These are phyloP conservation scores for Monilinia fructigena DNA, from an alignment of 2,329 filamentous ascomycete species.

Conservation along the genomic window DNA sequence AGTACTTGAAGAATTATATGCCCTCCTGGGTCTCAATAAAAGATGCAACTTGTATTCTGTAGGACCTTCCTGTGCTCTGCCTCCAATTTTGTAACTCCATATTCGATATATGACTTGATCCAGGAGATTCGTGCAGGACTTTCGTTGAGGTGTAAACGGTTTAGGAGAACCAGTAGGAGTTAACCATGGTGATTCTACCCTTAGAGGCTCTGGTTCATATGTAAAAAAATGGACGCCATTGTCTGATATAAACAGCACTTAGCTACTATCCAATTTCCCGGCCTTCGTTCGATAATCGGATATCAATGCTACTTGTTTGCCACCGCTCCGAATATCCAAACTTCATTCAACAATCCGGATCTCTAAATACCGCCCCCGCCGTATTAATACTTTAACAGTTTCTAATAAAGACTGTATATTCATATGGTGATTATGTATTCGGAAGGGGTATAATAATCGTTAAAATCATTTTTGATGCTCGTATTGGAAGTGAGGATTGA, in stretches of 20 bases:
- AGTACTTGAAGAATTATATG: conserved; percentile 72
- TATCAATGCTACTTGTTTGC: neutral
- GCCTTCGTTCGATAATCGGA: neutral
- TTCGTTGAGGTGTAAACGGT: conserved; percentile 32
- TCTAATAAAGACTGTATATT: conserved; percentile 48
- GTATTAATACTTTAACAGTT: conserved; percentile 27
- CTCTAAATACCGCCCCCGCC: conserved; percentile 26
- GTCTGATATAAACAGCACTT: neutral
- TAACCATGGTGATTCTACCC: conserved; percentile 89
- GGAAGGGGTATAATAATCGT: conserved; percentile 43
- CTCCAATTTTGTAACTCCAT: conserved; percentile 72
- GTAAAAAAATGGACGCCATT: conserved; percentile 97
- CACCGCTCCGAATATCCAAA: neutral
- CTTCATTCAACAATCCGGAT: neutral
- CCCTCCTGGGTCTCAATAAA: conserved; percentile 73
- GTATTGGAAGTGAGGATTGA: conserved; percentile 12
- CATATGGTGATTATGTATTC: conserved; percentile 50
- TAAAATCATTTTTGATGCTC: conserved; percentile 49
- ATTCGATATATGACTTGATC: conserved; percentile 52
- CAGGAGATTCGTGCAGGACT: conserved; percentile 26
- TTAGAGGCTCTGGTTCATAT: conserved; percentile 81
- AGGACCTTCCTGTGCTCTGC: conserved; percentile 89
- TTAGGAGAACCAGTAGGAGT: conserved; percentile 48
- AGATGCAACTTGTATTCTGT: conserved; percentile 97
- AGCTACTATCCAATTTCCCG: neutral